These are phyloP conservation scores for Aspergillus nanangensis DNA, from an alignment of 495 filamentous ascomycete species.

Conservation along the genomic window DNA sequence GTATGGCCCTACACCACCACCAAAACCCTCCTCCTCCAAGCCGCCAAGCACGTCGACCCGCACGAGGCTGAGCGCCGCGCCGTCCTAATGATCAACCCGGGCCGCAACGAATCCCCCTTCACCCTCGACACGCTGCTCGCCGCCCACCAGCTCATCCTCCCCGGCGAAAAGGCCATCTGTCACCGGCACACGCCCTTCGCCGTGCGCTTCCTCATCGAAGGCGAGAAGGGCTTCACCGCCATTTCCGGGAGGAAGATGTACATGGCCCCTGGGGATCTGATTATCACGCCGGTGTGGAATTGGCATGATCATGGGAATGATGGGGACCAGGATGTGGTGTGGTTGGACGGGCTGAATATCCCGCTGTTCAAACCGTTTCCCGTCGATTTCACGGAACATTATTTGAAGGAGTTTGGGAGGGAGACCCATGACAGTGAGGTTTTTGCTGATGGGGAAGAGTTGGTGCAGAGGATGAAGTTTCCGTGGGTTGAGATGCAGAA, in stretches of 20 bases:
- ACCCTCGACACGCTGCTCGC: slow-evolving; percentile 2
- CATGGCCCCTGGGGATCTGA: not conserved
- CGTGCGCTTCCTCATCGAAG: not conserved
- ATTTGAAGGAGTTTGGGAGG: not conserved
- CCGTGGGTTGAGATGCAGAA: not conserved
- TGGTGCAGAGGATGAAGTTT: not conserved
- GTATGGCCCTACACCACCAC: not conserved
- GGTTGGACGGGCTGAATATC: slow-evolving; percentile 1
- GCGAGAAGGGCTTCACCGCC: not conserved
- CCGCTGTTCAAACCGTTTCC: not conserved
- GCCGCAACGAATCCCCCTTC: not conserved
- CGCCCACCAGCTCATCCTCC: not conserved
- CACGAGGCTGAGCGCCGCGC: not conserved
- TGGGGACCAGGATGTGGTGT: not conserved
- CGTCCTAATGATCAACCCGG: not conserved
- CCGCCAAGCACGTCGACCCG: not conserved
- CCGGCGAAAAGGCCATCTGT: not conserved
- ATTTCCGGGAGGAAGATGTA: not conserved
- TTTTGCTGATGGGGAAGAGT: not conserved
- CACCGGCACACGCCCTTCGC: slow-evolving; percentile 3
- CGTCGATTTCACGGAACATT: not conserved
- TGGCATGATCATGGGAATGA: slow-evolving; percentile 3
- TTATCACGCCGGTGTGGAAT: slow-evolving; percentile 1
- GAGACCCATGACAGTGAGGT: not conserved
- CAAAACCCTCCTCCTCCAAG: not conserved